Base-by-base conservation (phyloP, 2,329 filamentous ascomycete species). In the Colletotrichum sp. region DNA sequence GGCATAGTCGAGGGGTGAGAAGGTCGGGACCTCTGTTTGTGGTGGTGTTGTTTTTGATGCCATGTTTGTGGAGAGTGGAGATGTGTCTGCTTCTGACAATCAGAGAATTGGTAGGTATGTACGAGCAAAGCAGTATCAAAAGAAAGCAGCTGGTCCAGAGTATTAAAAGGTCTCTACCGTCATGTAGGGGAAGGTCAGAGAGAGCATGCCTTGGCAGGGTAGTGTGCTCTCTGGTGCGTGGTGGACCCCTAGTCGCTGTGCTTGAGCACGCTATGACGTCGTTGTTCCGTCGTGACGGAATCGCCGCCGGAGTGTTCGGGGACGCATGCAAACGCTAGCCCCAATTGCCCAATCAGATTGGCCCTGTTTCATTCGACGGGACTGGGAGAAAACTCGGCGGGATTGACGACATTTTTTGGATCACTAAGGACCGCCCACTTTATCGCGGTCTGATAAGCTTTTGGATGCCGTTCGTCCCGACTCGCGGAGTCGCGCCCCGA, bases 1-100 rank as follows among this genome's bases (percentile, higher is more conserved):
- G 82, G 83, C 81, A 82, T 90, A 90, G 78, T 90, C 88, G 76
- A 80, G 76, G 6, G 81, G 64, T 39, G 81, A 81, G 72, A 90
- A 90, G 72, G 81, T 82, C 62, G 85, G 88, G 24, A 86, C 79
- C 68, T 86, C 82, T 72, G 74, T 12, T 18, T 62, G 74, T 80
- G 64, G 74, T 80, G 64, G 62, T 78, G 76, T 67, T 39, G 49
- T 66, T n/a, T 26, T 12, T 52, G 44, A 52, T 21, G 69, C 75
- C 76, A 78, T 78, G 9, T 68, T 82, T 32, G 77, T 79, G 8
- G 8, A 76, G 24, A 26, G 66, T 32, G n/a, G 44, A 52, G 44
- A 36, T 24, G 52, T 39, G 26, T 39, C 18, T 15, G 6, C 5
- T 21, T 32, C 21, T 44, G 34, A 0, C 15, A 64, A 13, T 64